Conservation (phyloP, 2,329 filamentous ascomycete species). For the Sporothrix euskadiensis region DNA sequence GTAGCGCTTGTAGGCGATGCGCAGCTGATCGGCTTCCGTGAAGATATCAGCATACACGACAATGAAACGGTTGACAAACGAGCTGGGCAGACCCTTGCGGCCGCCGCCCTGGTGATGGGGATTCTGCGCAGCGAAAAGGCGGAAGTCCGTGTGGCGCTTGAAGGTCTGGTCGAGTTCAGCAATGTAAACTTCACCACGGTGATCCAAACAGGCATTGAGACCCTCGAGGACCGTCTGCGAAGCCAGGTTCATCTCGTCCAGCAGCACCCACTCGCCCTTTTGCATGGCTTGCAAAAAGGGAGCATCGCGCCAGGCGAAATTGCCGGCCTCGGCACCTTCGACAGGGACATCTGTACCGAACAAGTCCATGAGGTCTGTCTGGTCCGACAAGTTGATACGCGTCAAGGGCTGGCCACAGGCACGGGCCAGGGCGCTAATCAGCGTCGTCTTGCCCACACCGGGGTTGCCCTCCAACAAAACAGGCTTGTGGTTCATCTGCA, state of each 20-base stretch:
- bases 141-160: slow-evolving; percentile 82
- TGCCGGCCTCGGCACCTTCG: slow-evolving; percentile 85
- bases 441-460: slow-evolving; percentile 96
- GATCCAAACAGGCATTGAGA: slow-evolving; percentile 93
- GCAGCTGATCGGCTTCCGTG: slow-evolving; percentile 72
- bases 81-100: slow-evolving; percentile 88
- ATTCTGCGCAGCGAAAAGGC: slow-evolving; percentile 96
- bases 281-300: slow-evolving; percentile 97
- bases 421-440: slow-evolving; percentile 80
- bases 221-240: slow-evolving; percentile 96
- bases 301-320: slow-evolving; percentile 93
- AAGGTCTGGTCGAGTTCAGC: slow-evolving; percentile 95
- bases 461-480: slow-evolving; percentile 94
- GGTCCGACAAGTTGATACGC: slow-evolving; percentile 94
- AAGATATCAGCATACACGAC: slow-evolving; percentile 97
- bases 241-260: slow-evolving; percentile 98
- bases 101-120: slow-evolving; percentile 96
- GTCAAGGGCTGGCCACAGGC: slow-evolving; percentile 80
- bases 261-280: slow-evolving; percentile 89
- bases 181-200: slow-evolving; percentile 92
- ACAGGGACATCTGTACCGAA: slow-evolving; percentile 96
- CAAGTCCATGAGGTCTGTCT: slow-evolving; percentile 95
- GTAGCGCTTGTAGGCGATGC: slow-evolving; percentile 80
- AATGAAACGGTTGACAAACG: slow-evolving; percentile 97
- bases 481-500: slow-evolving; percentile 79